Base-by-base conservation (phyloP, 495 filamentous ascomycete species). In the Aspergillus ellipticus region DNA sequence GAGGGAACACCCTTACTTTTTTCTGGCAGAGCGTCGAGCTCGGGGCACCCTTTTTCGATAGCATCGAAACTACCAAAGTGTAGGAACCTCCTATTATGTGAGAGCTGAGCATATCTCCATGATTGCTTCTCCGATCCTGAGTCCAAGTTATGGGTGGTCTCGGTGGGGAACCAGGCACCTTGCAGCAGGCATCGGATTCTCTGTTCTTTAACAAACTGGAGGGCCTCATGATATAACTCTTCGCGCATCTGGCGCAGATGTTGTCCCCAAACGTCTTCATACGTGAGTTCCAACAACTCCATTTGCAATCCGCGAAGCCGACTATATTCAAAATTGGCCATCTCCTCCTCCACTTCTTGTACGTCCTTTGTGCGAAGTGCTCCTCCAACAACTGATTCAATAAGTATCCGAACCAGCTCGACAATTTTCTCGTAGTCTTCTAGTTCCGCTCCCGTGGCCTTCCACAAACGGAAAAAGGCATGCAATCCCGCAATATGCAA, bases 131-230 rank as follows among this genome's bases (percentile, higher is more conserved):
- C 67, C 57, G 62, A 63, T 74, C 73, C 61, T 53, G 66, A 67
- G 1, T 80, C 77, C 13, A 68, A 35, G 19, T 72, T 76, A 51
- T 72, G 69, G 24, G 51, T 55, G 28, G 68, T 61, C 5, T 71
- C 71, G 51, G 87, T 82, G 6, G 88, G 82, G 65, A 99, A 97
- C 95, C 95, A 99, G 19, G 86, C 83, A 22, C 94, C 94, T 54
- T 88, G 82, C 11, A 97, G 77, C 13, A 99, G 77, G 67, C 90
- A 97, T n/a, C 95, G 82, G 51, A 97, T 89, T 45, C 94, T 85
- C 68, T 98, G 94, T 69, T 98, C 94, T 65, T 94, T 96, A 64
- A 97, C 87, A 63, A 98, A 98, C 61, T 96, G 89, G 37, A 96
- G 72, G 19, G 94, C 92, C 65, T 98, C 94, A 60, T 92, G 85